These are phyloP conservation scores for Fusarium sulawesiense DNA, from an alignment of 2,329 filamentous ascomycete species.

Conservation along the genomic window DNA sequence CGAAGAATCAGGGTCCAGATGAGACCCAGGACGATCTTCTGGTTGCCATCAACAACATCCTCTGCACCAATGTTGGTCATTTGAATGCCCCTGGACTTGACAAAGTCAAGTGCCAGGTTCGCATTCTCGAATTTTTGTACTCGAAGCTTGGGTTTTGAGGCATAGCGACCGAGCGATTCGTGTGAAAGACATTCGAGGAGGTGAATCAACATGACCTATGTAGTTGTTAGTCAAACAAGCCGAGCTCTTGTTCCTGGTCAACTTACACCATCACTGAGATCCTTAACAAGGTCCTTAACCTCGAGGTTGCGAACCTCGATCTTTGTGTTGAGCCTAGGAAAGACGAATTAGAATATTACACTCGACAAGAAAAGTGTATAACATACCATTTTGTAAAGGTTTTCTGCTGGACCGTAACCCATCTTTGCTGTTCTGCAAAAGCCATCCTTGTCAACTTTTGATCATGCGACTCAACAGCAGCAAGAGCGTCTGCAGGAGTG, in stretches of 20 bases:
- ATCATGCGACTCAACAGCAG: constrained; percentile 62
- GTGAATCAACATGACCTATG: constrained; percentile 91
- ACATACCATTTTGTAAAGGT: constrained; percentile 93
- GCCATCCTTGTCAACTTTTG: constrained; percentile 69
- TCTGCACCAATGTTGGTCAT: constrained; percentile 99
- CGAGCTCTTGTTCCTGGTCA: not conserved
- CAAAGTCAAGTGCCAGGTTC: constrained; percentile 93
- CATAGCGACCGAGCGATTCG: constrained; percentile 96
- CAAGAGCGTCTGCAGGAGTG: constrained; percentile 57
- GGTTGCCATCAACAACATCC: constrained; percentile 97
- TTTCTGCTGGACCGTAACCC: constrained; percentile 92
- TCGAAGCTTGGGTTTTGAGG: constrained; percentile 92
- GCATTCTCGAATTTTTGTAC: constrained; percentile 99
- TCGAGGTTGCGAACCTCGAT: constrained; percentile 80
- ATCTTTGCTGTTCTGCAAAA: constrained; percentile 72
- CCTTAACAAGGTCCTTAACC: constrained; percentile 87
- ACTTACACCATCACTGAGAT: constrained; percentile 93
- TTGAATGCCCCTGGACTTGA: constrained; percentile 90
- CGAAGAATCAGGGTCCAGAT: constrained; percentile 99
- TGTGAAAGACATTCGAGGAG: constrained; percentile 95
- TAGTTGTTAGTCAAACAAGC: not conserved
- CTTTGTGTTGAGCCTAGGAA: constrained; percentile 90
- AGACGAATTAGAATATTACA: constrained; percentile 16
- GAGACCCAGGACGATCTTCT: constrained; percentile 95
- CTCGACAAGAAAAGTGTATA: not conserved